Evolutionary conservation across 306 rosid genomes (phyloP).

Genomic region (Lablab purpureus): DNA sequence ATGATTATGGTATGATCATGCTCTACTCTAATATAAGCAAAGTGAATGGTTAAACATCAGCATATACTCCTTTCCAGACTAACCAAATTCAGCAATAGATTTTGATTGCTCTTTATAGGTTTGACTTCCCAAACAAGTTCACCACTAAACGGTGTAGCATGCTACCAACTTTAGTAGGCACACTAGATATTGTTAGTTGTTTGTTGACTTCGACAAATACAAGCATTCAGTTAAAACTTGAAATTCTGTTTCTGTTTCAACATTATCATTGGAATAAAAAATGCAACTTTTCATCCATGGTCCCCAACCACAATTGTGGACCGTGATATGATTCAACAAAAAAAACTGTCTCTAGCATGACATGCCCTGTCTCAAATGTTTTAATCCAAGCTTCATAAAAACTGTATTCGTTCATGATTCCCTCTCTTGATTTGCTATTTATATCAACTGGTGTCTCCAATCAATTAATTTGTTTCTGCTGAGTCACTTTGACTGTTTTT

Average conservation of each 20-base stretch:
- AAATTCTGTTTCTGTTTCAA: slow-evolving; percentile 46
- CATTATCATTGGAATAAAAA: slow-evolving; percentile 39
- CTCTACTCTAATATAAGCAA: slow-evolving; percentile 36
- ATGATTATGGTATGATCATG: slow-evolving; percentile 55
- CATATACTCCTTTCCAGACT: slow-evolving; percentile 36
- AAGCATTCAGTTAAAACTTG: slow-evolving; percentile 44
- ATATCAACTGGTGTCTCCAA: background rate
- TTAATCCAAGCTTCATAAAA: slow-evolving; percentile 9
- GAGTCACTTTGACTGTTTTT: background rate
- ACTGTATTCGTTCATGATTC: background rate
- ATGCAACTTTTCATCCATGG: slow-evolving; percentile 52
- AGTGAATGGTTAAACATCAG: slow-evolving; percentile 29
- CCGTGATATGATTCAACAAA: slow-evolving; percentile 32
- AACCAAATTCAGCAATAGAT: slow-evolving; percentile 42
- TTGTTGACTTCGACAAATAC: slow-evolving; percentile 44
- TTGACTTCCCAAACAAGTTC: slow-evolving; percentile 46
- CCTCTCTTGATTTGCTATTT: slow-evolving; percentile 15
- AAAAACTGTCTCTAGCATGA: slow-evolving; percentile 54
- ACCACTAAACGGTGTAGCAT: slow-evolving; percentile 45
- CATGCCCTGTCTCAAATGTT: slow-evolving; percentile 52
- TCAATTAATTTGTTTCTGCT: background rate
- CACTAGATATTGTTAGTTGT: slow-evolving; percentile 39
- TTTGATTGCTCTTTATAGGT: slow-evolving; percentile 49
- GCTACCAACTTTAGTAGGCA: slow-evolving; percentile 57
- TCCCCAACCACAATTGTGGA: slow-evolving; percentile 56